Evolutionary conservation across 805 yeast genomes (phyloP), one percentile per base, ranked within the genome.

Genomic region (Pichia phayaonensis): DNA sequence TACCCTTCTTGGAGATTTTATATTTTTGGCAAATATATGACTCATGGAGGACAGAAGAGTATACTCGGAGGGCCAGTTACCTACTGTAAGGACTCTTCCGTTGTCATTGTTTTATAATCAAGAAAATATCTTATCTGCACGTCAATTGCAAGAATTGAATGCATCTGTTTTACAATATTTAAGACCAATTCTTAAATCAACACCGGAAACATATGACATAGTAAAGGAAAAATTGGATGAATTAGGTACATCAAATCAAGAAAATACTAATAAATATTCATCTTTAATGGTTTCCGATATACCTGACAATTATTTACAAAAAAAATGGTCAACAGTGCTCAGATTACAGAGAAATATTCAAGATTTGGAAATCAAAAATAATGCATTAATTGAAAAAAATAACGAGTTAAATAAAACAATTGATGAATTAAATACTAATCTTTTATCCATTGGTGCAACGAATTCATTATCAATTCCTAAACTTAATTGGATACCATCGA

Each of bases 261-360:
- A 20, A 42, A 2, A 13, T 46, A 23, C 52, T 50, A 5, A 22
- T 42, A 29, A 44, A 57, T 8, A 57, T 65, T 7, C 21, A n/a
- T 21, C n/a, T 16, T 29, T 44, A 16, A 11, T 31, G 8, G 5
- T 8, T 20, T n/a, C 12, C 23, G 45, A 51, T n/a, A 54, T 54
- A 38, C 71, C 72, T 1, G 51, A 54, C 3, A 53, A 61, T 38
- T 67, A 60, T 44, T 54, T 88, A 40, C 88, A 84, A 57, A 84
- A 83, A 66, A 90, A 90, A 68, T 90, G 97, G 97, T 74, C 84
- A 0, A 83, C 95, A 0, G 92, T 90, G 4, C 73, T 88, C 31
- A 71, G 96, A 44, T 71, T 92, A 29, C 97, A 92, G 66, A 77
- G 81, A 54, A 76, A 79, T 59, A 82, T 84, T 42, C 69, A 84